Conservation (phyloP, 768 basidiomycete species). For the Glaciozyma martinii region DNA sequence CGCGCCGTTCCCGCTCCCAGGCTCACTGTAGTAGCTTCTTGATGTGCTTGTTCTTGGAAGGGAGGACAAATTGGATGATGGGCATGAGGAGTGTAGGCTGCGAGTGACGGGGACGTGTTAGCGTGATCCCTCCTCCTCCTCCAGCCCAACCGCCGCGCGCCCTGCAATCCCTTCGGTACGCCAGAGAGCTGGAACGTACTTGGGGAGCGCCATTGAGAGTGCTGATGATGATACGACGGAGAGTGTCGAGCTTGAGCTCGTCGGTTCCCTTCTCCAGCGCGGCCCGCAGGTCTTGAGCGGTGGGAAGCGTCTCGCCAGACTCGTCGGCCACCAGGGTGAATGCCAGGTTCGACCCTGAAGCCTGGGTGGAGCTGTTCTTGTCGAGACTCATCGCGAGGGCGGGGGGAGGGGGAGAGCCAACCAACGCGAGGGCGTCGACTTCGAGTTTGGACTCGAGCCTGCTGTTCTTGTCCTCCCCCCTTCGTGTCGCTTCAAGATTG, state of each 20-base stretch:
- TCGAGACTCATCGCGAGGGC: too few relatives aligned
- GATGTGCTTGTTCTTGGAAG: slow-evolving; percentile 85
- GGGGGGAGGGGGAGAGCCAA: too few relatives aligned
- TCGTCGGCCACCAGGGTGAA: slow-evolving; percentile 31
- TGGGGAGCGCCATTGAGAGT: slow-evolving; percentile 92
- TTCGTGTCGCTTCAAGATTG: too few relatives aligned
- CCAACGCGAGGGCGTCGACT: too few relatives aligned
- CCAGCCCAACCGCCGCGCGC: neutral
- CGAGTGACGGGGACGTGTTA: too few relatives aligned
- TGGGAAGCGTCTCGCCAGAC: slow-evolving; percentile 5
- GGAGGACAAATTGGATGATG: slow-evolving; percentile 95
- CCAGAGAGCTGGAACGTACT: slow-evolving; percentile 48
- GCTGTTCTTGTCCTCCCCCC: too few relatives aligned
- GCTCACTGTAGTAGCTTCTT: slow-evolving; percentile 69
- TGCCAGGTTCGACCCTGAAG: neutral
- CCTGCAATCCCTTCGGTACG: neutral
- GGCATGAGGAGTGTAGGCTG: slow-evolving; percentile 67
- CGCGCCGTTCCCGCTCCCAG: slow-evolving; percentile 36
- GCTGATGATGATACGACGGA: slow-evolving; percentile 55
- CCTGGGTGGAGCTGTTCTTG: too few relatives aligned
- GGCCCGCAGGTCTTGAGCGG: slow-evolving; percentile 30
- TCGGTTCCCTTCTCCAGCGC: slow-evolving; percentile 88
- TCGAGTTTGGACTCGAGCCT: too few relatives aligned
- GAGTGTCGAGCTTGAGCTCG: slow-evolving; percentile 66
- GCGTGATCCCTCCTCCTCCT: neutral